Percentiles rank a stretch among this genome's conserved stretches.
Conservation (phyloP, 1,284 basidiomycete species). For the Sanguinoderma infundibulare region DNA sequence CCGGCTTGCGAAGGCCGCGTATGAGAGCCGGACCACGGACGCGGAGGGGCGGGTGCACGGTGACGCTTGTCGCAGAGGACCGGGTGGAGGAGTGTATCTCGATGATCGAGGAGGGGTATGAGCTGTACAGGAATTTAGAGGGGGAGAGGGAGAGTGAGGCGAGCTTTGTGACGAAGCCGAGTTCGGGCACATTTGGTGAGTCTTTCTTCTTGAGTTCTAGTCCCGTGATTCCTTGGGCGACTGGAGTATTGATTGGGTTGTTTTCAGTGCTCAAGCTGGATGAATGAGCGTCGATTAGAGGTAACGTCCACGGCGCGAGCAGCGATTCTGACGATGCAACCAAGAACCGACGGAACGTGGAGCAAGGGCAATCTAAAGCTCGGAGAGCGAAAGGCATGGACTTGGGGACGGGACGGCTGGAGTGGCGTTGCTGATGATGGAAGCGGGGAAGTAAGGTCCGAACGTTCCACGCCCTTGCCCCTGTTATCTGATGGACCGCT, state of each 20-base stretch:
- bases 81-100: slow-evolving; percentile 71
- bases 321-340: slow-evolving; percentile 29
- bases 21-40: slow-evolving; percentile 79
- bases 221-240: no score
- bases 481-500: not conserved
- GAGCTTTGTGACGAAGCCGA: slow-evolving; percentile 87
- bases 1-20: slow-evolving; percentile 63
- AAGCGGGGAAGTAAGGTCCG: slow-evolving; percentile 67
- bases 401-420: slow-evolving; percentile 75
- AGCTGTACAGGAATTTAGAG: slow-evolving; percentile 62
- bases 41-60: slow-evolving; percentile 93
- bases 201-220: slow-evolving; percentile 30
- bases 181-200: slow-evolving; percentile 81
- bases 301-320: slow-evolving; percentile 20
- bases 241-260: no score
- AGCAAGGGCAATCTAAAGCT: slow-evolving; percentile 57
- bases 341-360: slow-evolving; percentile 48
- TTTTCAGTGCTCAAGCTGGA: no score
- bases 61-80: slow-evolving; percentile 79
- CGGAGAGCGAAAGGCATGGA: slow-evolving; percentile 68
- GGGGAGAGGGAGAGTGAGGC: slow-evolving; percentile 67
- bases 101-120: slow-evolving; percentile 62
- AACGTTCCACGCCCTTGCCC: slow-evolving; percentile 21
- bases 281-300: slow-evolving; percentile 83
- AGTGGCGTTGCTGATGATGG: slow-evolving; percentile 52